A percentile compares a stretch with the other conserved stretches of the same genome.
Conservation (phyloP, 495 filamentous ascomycete species). For the Aspergillus affinis region DNA sequence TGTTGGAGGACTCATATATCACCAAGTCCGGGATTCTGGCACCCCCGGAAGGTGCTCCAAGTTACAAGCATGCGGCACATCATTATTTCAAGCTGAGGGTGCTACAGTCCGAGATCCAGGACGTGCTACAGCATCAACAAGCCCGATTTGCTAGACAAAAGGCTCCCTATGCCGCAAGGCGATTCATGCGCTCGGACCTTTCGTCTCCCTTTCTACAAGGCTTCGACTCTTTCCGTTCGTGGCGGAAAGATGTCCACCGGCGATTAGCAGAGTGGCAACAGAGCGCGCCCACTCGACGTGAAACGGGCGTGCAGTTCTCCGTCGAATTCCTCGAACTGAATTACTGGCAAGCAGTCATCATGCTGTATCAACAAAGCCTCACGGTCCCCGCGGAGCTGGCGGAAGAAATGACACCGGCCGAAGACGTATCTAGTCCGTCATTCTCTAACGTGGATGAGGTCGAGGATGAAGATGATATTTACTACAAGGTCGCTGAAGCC, state of each 20-base stretch:
- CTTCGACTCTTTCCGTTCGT: constrained; percentile 82
- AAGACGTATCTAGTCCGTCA: constrained; percentile 63
- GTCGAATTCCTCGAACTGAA: constrained; percentile 88
- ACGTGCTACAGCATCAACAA: constrained; percentile 90
- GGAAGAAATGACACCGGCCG: constrained; percentile 70
- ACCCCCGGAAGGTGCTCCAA: constrained; percentile 55
- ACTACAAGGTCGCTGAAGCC: constrained; percentile 90
- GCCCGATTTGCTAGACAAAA: constrained; percentile 48
- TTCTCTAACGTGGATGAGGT: constrained; percentile 55
- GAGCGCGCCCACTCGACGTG: constrained; percentile 68
- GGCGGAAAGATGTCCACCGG: constrained; percentile 84
- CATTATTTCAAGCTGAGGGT: constrained; percentile 93
- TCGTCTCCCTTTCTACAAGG: constrained; percentile 81
- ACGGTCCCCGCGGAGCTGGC: constrained; percentile 83
- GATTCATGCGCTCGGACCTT: constrained; percentile 74
- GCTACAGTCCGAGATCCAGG: constrained; percentile 91
- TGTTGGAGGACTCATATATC: constrained; percentile 85
- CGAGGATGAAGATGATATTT: constrained; percentile 88
- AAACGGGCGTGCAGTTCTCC: constrained; percentile 84
- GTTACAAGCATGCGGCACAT: constrained; percentile 84
- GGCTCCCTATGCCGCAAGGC: constrained; percentile 60
- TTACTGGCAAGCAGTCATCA: constrained; percentile 97
- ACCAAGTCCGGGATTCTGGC: constrained; percentile 73
- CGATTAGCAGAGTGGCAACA: constrained; percentile 86
- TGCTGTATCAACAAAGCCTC: constrained; percentile 90